Percentiles rank a stretch among this genome's conserved stretches.
phyloP scores from a whole-genome alignment of 768 basidiomycete species.

The Paxillus ammoniavirescens region DNA sequence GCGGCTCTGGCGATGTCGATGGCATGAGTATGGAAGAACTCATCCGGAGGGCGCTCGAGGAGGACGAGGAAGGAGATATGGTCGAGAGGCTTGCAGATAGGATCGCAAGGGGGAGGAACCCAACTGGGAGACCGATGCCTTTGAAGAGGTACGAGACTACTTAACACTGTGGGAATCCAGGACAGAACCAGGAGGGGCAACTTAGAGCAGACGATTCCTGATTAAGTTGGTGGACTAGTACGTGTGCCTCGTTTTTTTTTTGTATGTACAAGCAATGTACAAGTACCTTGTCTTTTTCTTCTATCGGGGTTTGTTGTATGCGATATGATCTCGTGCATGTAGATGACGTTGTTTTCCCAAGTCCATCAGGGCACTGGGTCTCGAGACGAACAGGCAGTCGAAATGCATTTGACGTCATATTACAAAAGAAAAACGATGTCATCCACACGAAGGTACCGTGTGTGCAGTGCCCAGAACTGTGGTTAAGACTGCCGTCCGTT shows the following conservation, averaged over 20 bases:
- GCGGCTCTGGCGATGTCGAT: slow-evolving; percentile 40
- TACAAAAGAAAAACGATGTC: slow-evolving; percentile 13
- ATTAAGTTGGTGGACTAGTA: neutral
- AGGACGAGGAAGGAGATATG: slow-evolving; percentile 48
- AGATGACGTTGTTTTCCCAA: too few relatives aligned
- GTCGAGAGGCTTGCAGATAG: slow-evolving; percentile 63
- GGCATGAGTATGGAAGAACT: slow-evolving; percentile 60
- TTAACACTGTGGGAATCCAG: slow-evolving; percentile 19
- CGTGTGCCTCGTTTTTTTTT: neutral
- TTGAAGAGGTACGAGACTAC: slow-evolving; percentile 68
- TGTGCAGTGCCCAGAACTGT: neutral
- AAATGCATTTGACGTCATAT: too few relatives aligned
- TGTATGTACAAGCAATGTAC: too few relatives aligned
- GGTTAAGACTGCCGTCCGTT: neutral
- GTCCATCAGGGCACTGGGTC: too few relatives aligned
- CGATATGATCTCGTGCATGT: too few relatives aligned
- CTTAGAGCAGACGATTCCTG: neutral
- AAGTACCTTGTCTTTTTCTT: neutral
- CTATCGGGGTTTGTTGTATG: too few relatives aligned
- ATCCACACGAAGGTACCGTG: neutral
- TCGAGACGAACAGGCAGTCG: too few relatives aligned
- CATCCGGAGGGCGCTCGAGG: slow-evolving; percentile 61
- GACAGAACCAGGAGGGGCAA: neutral
- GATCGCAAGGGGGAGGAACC: slow-evolving; percentile 51
- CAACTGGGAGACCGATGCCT: slow-evolving; percentile 45